Percentiles rank a stretch among this genome's conserved stretches.
These are phyloP conservation scores for Circinella minor DNA, from an alignment of 371 early-diverging fungal species.

Conservation along the genomic window DNA sequence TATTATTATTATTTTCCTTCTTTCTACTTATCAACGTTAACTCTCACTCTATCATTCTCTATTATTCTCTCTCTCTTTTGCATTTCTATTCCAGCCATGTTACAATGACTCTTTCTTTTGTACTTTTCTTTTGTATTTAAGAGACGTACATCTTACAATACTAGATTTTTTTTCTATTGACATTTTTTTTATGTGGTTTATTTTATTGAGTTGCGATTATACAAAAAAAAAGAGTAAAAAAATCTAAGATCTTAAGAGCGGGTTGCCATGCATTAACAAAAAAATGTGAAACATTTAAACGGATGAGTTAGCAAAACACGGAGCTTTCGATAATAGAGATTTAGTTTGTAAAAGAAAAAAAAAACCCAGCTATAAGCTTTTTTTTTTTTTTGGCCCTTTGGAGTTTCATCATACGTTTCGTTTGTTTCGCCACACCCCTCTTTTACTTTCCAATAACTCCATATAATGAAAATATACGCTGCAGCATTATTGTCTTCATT, in stretches of 20 bases:
- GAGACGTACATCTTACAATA: neutral
- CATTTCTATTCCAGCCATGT: neutral
- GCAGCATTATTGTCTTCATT: conserved; percentile 24
- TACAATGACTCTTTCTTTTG: neutral
- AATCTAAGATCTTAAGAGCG: no score
- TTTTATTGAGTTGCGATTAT: no score
- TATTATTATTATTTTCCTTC: neutral
- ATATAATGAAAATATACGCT: conserved; percentile 26
- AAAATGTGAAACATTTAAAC: no score
- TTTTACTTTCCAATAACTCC: neutral
- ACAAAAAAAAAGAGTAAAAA: no score
- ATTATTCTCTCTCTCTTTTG: neutral
- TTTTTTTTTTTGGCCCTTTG: neutral
- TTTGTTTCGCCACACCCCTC: neutral
- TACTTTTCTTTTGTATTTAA: neutral
- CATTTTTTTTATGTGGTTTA: neutral
- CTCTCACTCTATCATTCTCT: conserved; percentile 1
- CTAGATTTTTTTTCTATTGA: neutral
- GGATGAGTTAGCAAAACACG: no score
- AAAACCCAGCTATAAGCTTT: no score
- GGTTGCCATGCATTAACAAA: no score
- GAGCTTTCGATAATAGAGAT: no score
- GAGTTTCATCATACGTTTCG: neutral
- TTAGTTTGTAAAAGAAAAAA: no score
- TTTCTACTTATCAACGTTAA: neutral